These are phyloP conservation scores for Emmonsiellopsis sp. DNA, from an alignment of 2,329 filamentous ascomycete genomes.

Conservation along the genomic window DNA sequence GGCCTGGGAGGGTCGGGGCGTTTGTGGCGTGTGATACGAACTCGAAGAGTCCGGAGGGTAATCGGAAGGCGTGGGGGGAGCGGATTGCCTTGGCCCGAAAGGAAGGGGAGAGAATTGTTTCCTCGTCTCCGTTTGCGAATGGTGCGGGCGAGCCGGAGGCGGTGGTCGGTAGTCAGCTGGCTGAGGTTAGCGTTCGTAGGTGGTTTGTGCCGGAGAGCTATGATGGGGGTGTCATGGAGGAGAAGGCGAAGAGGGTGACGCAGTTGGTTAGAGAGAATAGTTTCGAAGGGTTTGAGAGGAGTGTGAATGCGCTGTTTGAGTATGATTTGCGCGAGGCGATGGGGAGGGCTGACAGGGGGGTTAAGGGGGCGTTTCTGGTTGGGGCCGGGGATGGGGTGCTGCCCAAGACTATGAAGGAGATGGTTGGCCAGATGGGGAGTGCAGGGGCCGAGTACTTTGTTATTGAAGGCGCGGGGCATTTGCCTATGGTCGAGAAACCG, in stretches of 20 bases:
- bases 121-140: slow-evolving; percentile 12
- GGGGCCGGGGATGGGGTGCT: slow-evolving; percentile 66
- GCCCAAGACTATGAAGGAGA: slow-evolving; percentile 69
- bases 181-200: slow-evolving; percentile 59
- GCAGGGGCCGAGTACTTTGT: slow-evolving; percentile 12
- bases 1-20: slow-evolving; percentile 48
- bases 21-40: slow-evolving; percentile 77
- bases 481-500: slow-evolving; percentile 9
- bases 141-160: slow-evolving; percentile 37
- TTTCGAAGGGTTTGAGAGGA: slow-evolving; percentile 67
- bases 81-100: slow-evolving; percentile 59
- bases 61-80: slow-evolving; percentile 70
- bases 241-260: slow-evolving; percentile 49
- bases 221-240: slow-evolving; percentile 39
- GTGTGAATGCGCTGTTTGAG: slow-evolving; percentile 55
- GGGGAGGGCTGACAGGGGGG: slow-evolving; percentile 17
- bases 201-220: slow-evolving; percentile 63
- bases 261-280: slow-evolving; percentile 61
- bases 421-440: slow-evolving; percentile 50
- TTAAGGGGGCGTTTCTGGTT: slow-evolving; percentile 55
- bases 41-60: slow-evolving; percentile 58
- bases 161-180: slow-evolving; percentile 55
- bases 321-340: slow-evolving; percentile 41
- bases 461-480: slow-evolving; percentile 16
- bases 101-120: slow-evolving; percentile 22